A percentile compares a stretch with the other conserved stretches of the same genome.
These are phyloP conservation scores for Ogataea chonburiensis DNA, from an alignment of 805 yeast species.

Conservation along the genomic window DNA sequence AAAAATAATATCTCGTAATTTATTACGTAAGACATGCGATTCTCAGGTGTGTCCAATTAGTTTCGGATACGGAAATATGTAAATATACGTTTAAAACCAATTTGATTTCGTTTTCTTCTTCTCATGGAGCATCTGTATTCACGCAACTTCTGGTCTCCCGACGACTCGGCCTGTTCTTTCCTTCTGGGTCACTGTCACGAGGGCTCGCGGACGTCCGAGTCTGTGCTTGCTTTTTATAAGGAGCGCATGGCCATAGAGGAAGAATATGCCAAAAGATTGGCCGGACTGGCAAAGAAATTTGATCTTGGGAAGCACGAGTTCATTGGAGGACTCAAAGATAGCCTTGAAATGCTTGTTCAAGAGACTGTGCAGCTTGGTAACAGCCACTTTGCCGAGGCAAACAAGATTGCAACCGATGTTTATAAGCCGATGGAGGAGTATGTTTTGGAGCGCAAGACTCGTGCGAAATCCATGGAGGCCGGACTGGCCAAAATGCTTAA, in stretches of 20 bases:
- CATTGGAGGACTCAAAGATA: constrained; percentile 55
- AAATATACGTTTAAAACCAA: constrained; percentile 10
- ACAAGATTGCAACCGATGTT: constrained; percentile 50
- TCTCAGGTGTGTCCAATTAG: neutral
- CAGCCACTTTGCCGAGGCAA: constrained; percentile 52
- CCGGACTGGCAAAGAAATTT: constrained; percentile 45
- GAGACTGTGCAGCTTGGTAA: constrained; percentile 62
- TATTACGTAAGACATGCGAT: constrained; percentile 2
- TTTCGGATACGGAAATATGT: constrained; percentile 8
- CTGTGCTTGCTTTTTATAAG: constrained; percentile 46
- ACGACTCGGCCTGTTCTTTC: constrained; percentile 57
- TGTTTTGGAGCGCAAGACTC: constrained; percentile 48
- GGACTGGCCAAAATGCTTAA: constrained; percentile 54
- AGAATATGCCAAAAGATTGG: constrained; percentile 62
- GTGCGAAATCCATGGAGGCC: constrained; percentile 54
- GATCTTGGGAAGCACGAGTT: constrained; percentile 36
- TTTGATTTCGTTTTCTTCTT: constrained; percentile 6
- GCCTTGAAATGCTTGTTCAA: constrained; percentile 55
- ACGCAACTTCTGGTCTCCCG: constrained; percentile 47
- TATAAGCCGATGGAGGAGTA: constrained; percentile 54
- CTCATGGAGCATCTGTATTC: constrained; percentile 23
- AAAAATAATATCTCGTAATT: constrained; percentile 2
- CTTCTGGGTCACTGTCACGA: constrained; percentile 57
- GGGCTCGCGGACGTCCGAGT: constrained; percentile 58
- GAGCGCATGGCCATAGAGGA: constrained; percentile 66